These are phyloP conservation scores for Zychaea mexicana DNA, from an alignment of 371 early-diverging fungal genomes.

Conservation along the genomic window DNA sequence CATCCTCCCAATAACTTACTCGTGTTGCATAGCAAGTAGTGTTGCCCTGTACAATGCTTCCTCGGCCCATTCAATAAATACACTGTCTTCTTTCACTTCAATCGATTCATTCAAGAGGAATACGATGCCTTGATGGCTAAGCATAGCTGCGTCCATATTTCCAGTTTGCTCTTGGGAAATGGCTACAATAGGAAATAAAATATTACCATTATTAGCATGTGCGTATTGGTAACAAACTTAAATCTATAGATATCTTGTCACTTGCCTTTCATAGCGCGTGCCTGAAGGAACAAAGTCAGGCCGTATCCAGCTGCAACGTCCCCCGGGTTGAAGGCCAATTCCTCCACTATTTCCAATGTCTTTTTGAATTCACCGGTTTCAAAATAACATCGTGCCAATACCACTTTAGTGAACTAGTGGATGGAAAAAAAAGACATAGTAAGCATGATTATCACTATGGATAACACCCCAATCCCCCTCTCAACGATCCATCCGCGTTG, in stretches of 20 bases:
- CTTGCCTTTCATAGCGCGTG: conserved; percentile 54
- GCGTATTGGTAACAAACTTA: background rate
- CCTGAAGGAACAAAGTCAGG: conserved; percentile 51
- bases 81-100: conserved; percentile 46
- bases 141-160: conserved; percentile 47
- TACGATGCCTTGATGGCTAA: conserved; percentile 53
- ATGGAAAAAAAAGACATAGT: background rate
- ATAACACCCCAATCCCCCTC: background rate
- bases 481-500: too few species aligned
- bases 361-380: conserved; percentile 37
- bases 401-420: conserved; percentile 49
- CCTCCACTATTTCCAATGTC: conserved; percentile 34
- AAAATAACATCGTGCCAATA: conserved; percentile 42
- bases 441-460: background rate
- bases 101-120: conserved; percentile 40
- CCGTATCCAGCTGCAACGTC: conserved; percentile 55
- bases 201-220: conserved; percentile 12
- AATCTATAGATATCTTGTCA: background rate
- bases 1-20: conserved; percentile 32
- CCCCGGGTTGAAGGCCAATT: conserved; percentile 28
- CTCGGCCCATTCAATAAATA: conserved; percentile 63
- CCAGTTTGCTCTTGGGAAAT: conserved; percentile 55
- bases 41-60: conserved; percentile 69
- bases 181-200: too few species aligned
- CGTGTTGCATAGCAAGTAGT: conserved; percentile 41